These are phyloP conservation scores for Trichophyton verrucosum DNA, from an alignment of 2,329 filamentous ascomycete species.

Conservation along the genomic window DNA sequence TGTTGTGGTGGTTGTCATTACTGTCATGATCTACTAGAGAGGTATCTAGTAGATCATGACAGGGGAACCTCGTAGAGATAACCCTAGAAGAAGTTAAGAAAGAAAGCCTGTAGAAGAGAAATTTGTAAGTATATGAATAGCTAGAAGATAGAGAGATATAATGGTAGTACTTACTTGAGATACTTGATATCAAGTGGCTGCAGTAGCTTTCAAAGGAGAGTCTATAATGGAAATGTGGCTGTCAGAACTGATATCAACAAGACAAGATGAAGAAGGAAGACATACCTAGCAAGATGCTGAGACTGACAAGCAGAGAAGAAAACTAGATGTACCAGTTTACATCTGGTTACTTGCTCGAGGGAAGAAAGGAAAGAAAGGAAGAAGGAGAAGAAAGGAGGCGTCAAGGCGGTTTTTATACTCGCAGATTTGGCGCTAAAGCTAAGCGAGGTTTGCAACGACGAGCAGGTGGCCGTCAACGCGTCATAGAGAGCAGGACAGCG, in stretches of 20 bases:
- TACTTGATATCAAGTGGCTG: constrained; percentile 4
- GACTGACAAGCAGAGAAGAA: not conserved
- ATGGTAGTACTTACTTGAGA: constrained; percentile 3
- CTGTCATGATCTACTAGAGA: constrained; percentile 2
- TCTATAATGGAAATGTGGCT: not conserved
- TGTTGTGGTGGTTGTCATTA: constrained; percentile 2
- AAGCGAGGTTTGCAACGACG: constrained; percentile 5
- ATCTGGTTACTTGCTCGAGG: not conserved
- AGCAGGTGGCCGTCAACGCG: not conserved
- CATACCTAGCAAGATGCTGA: constrained; percentile 2
- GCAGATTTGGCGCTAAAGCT: constrained; percentile 5
- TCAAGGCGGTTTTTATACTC: constrained; percentile 9
- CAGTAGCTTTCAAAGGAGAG: not conserved
- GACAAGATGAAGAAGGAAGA: not conserved
- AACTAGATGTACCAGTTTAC: not conserved
- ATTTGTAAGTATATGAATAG: not conserved
- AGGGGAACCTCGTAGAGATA: constrained; percentile 5
- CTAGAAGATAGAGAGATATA: not conserved
- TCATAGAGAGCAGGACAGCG: not conserved
- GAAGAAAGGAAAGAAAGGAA: constrained; percentile 5
- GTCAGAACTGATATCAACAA: not conserved
- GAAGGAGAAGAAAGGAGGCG: not conserved
- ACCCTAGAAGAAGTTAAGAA: not conserved
- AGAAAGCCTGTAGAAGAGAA: constrained; percentile 2
- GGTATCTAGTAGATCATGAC: constrained; percentile 1